Evolutionary conservation across 768 basidiomycete species (phyloP).

Genomic region (Tylopilus intermedius): DNA sequence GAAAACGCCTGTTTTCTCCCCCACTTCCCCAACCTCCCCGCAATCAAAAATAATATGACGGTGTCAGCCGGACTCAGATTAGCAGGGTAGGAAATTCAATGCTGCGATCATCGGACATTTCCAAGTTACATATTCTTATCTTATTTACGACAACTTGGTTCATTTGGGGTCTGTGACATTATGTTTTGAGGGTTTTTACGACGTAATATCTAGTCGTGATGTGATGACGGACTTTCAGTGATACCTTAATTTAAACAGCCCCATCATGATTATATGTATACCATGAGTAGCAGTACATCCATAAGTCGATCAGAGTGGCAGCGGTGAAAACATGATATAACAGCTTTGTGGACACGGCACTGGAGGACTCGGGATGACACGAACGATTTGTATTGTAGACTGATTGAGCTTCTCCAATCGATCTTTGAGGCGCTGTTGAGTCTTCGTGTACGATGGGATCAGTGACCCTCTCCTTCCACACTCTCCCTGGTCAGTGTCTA

Average conservation of each 20-base stretch:
- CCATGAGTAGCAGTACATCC: no score
- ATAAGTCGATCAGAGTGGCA: no score
- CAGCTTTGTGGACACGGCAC: no score
- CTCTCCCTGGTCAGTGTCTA: slow-evolving; percentile 5
- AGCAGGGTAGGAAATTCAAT: no score
- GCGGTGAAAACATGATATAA: not conserved
- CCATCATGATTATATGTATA: no score
- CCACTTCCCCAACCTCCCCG: not conserved
- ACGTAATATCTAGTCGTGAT: not conserved
- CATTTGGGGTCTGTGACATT: no score
- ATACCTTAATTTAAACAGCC: no score
- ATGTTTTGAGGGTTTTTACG: no score
- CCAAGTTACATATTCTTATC: not conserved
- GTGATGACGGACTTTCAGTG: no score
- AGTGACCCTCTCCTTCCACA: slow-evolving; percentile 16
- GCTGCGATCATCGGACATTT: not conserved
- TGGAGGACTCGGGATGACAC: not conserved
- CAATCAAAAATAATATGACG: not conserved
- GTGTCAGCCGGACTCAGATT: not conserved
- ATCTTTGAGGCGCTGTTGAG: no score
- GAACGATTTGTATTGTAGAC: not conserved
- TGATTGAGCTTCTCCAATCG: not conserved
- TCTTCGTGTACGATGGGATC: slow-evolving; percentile 16
- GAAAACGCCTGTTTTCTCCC: not conserved
- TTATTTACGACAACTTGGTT: not conserved